Conservation (phyloP, 2,329 filamentous ascomycete genomes). For the Venturiaceae sp. region DNA sequence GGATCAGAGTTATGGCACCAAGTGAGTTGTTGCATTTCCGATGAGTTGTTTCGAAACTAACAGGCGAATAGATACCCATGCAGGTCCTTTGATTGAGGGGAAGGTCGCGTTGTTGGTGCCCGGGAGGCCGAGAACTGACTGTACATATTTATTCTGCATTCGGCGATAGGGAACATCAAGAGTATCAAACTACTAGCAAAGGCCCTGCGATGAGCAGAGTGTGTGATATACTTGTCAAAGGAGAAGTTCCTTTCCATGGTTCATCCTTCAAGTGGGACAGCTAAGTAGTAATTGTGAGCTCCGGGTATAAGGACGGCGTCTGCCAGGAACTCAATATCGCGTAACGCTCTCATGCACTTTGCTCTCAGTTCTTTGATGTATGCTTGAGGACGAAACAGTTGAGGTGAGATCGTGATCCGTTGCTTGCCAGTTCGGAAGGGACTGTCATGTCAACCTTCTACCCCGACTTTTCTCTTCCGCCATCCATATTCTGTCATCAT, state of each 20-base stretch:
- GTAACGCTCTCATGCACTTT: too few species aligned
- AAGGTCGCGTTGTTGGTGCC: background rate
- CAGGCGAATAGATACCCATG: conserved; percentile 48
- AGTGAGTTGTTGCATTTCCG: conserved; percentile 23
- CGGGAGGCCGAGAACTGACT: background rate
- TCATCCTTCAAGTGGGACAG: too few species aligned
- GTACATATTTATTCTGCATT: background rate
- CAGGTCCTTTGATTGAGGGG: conserved; percentile 41
- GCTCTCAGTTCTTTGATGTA: too few species aligned
- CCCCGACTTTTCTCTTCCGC: background rate
- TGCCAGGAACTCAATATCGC: too few species aligned
- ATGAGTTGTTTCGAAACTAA: background rate
- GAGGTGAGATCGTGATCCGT: background rate
- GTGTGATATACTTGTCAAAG: too few species aligned
- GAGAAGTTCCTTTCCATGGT: too few species aligned
- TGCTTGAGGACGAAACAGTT: background rate
- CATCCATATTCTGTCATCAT: background rate
- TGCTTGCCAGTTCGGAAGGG: background rate
- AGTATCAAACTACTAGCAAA: background rate
- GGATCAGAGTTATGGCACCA: conserved; percentile 55
- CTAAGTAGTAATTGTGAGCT: too few species aligned
- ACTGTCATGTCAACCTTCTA: background rate
- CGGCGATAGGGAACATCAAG: background rate
- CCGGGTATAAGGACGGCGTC: too few species aligned
- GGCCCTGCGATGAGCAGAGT: background rate